These are phyloP conservation scores for Stagonosporopsis vannaccii DNA, from an alignment of 2,329 filamentous ascomycete genomes.

Conservation along the genomic window DNA sequence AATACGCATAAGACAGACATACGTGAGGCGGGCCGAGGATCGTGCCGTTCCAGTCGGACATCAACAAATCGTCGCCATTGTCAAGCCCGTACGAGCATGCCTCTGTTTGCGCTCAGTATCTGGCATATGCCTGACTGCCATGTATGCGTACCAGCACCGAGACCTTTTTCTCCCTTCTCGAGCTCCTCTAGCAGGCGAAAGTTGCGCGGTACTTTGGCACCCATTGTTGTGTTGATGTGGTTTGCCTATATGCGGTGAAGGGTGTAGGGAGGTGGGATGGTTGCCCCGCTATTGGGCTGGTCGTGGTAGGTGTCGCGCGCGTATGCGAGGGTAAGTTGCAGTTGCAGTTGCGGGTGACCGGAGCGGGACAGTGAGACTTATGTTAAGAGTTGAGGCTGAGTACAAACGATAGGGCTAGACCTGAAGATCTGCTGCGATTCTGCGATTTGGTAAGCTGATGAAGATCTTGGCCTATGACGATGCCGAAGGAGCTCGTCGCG, in stretches of 20 bases:
- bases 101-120: constrained; percentile 62
- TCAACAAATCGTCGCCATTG: constrained; percentile 90
- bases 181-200: constrained; percentile 97
- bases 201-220: constrained; percentile 87
- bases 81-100: constrained; percentile 96
- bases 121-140: constrained; percentile 1
- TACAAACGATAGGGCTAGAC: constrained; percentile 2
- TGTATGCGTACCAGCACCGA: constrained; percentile 75
- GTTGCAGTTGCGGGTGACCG: constrained; percentile 5
- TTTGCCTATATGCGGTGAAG: constrained; percentile 12
- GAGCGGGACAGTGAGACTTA: background rate
- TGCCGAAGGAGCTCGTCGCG: constrained; percentile 10
- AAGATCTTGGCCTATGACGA: constrained; percentile 19
- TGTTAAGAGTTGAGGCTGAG: constrained; percentile 13
- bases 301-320: constrained; percentile 11
- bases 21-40: constrained; percentile 97
- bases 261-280: constrained; percentile 36
- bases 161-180: constrained; percentile 98
- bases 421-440: constrained; percentile 4
- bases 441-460: constrained; percentile 16
- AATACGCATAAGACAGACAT: constrained; percentile 50
- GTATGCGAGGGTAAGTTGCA: constrained; percentile 9
- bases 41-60: constrained; percentile 99
- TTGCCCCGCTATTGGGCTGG: constrained; percentile 40
- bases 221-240: constrained; percentile 53